These are phyloP conservation scores for Hanseniaspora meyeri DNA, from an alignment of 805 yeast species.

Conservation along the genomic window DNA sequence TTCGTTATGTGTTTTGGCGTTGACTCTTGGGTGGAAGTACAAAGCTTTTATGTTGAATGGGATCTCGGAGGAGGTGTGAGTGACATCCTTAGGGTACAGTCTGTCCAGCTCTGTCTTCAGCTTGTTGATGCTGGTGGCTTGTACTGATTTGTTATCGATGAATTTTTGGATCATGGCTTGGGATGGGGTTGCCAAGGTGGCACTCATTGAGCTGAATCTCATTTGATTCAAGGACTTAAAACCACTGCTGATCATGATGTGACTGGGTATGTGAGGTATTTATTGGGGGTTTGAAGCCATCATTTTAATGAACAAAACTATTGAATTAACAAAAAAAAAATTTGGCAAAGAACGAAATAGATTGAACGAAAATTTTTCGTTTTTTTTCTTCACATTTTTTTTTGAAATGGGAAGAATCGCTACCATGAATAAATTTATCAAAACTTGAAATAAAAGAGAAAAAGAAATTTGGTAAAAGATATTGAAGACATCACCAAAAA, in stretches of 20 bases:
- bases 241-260: not conserved
- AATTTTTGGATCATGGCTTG: slow-evolving; percentile 13
- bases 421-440: not conserved
- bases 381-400: not conserved
- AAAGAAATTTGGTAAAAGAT: not conserved
- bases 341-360: no score
- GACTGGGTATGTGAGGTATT: not conserved
- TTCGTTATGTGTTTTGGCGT: slow-evolving; percentile 56
- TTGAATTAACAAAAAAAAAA: not conserved
- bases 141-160: slow-evolving; percentile 19
- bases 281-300: no score
- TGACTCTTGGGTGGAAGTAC: slow-evolving; percentile 66
- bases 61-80: slow-evolving; percentile 37
- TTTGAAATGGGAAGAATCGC: not conserved
- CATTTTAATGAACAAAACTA: no score
- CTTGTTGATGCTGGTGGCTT: slow-evolving; percentile 30
- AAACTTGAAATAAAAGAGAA: not conserved
- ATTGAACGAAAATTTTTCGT: not conserved
- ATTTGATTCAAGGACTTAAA: not conserved
- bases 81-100: slow-evolving; percentile 16
- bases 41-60: slow-evolving; percentile 80
- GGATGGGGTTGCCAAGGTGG: slow-evolving; percentile 15
- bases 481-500: not conserved
- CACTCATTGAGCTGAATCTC: not conserved
- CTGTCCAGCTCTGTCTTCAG: slow-evolving; percentile 1